Base-by-base conservation (phyloP, 176 grass and related monocot genomes). In the Echinochloa phyllopogon region DNA sequence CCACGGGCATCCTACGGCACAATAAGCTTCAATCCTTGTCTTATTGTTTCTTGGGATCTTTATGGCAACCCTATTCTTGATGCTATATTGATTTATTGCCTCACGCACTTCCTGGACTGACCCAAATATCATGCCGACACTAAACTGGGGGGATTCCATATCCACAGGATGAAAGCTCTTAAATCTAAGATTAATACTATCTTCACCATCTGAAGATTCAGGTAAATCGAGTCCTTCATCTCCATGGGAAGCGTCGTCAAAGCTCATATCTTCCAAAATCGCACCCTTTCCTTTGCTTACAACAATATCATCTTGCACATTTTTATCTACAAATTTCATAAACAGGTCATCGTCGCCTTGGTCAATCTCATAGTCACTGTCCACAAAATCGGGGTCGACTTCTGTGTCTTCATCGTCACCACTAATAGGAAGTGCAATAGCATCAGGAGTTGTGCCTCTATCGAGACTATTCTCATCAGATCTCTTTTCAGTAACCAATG, bases 201-300 rank as follows among this genome's bases (percentile, higher is more conserved):
- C 62, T 65, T 65, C 62, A 65, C 12, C 62, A 5, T 65, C 62
- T 36, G 62, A 65, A 12, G 62, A 33, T 65, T 65, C 57, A 60
- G 6, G 29, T 16, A 65, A 16, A 37, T 65, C 5, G 1, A 65
- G 62, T 0, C 29, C 62, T 65, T 65, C 29, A 16, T 65, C 62
- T 33, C 29, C 62, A 65, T 1, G 37, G 3, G 25, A 15, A 33
- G 5, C 13, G 16, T 65, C 10, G 6, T 37, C 62, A 1, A 6
- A 16, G 13, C 62, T 29, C 13, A 3, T 3, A 15, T 37, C 62
- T 16, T 65, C 4, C 27, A 65, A 5, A 1, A 65, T 29, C 4
- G 15, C 10, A 15, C 27, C 4, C 3, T 37, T 29, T 37, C 62
- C 62, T 65, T 65, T 65, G 12, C 4, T 37, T 4, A 3, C 62